Percentiles rank a stretch among this genome's conserved stretches.
phyloP scores from a whole-genome alignment of 139 green algal species.

The Volvox reticuliferus region DNA sequence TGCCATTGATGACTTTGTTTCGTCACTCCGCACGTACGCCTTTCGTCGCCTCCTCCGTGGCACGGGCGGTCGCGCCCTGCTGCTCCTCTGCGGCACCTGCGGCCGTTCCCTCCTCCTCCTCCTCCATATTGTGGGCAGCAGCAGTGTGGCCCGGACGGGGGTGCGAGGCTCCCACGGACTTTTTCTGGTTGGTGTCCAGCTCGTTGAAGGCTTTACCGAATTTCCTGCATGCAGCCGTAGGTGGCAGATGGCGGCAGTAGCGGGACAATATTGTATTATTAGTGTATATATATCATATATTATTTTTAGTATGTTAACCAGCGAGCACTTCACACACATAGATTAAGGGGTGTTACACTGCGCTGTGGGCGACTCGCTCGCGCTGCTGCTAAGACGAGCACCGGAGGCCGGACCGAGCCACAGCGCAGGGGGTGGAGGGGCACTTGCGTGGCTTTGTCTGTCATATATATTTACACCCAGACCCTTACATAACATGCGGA shows the following conservation, averaged over 20 bases:
- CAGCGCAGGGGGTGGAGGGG: too few species aligned
- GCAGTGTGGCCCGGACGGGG: not conserved
- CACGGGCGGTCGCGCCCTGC: not conserved
- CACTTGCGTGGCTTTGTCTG: too few species aligned
- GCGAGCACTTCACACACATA: not conserved
- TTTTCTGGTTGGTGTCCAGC: constrained; percentile 35
- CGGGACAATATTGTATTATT: too few species aligned
- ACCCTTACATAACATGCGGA: too few species aligned
- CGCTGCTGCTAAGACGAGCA: too few species aligned
- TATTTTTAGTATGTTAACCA: not conserved
- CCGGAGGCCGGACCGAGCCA: too few species aligned
- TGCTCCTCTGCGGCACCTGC: not conserved
- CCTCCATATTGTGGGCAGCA: not conserved
- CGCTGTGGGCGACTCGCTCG: too few species aligned
- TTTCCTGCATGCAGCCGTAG: not conserved
- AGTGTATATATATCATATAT: not conserved
- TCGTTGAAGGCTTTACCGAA: constrained; percentile 24
- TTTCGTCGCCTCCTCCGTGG: not conserved
- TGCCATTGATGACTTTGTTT: not conserved
- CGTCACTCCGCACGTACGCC: not conserved
- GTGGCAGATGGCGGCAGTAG: not conserved
- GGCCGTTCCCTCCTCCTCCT: not conserved
- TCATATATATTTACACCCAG: too few species aligned
- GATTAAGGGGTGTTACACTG: not conserved
- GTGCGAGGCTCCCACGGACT: not conserved